phyloP scores from a whole-genome alignment of 2,329 filamentous ascomycete species.

The Monilinia fructicola region DNA sequence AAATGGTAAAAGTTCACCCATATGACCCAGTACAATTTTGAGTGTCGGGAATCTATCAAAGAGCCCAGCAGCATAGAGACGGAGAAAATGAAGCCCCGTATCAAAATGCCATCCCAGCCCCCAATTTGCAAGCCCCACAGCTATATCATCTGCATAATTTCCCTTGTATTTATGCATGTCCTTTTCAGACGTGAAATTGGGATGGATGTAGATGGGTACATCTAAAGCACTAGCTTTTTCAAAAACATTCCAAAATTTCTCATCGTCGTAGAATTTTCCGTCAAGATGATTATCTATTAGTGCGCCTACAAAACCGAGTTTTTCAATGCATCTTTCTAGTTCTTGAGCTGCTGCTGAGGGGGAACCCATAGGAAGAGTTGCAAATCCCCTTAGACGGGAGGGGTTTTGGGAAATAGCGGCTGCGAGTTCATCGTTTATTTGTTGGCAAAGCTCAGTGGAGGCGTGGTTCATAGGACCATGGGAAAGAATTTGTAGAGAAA shows the following conservation, averaged over 20 bases:
- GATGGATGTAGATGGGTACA: constrained; percentile 48
- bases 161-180: constrained; percentile 39
- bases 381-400: constrained; percentile 46
- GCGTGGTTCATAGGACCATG: constrained; percentile 35
- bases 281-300: constrained; percentile 47
- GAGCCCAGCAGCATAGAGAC: constrained; percentile 52
- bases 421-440: constrained; percentile 42
- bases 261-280: constrained; percentile 47
- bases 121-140: constrained; percentile 43
- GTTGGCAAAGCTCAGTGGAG: constrained; percentile 24
- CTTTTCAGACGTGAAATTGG: constrained; percentile 41
- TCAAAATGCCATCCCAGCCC: constrained; percentile 54
- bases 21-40: constrained; percentile 56
- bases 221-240: constrained; percentile 43
- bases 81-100: constrained; percentile 49
- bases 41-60: constrained; percentile 56
- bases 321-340: constrained; percentile 43
- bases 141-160: constrained; percentile 38
- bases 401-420: constrained; percentile 39
- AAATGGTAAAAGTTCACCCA: constrained; percentile 55
- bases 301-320: constrained; percentile 50
- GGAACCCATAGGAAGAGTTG: constrained; percentile 45
- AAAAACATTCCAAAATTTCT: constrained; percentile 43
- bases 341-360: constrained; percentile 43
- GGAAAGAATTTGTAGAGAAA: constrained; percentile 39